A percentile compares a stretch with the other conserved stretches of the same genome.
phyloP scores from a whole-genome alignment of 768 basidiomycete genomes.

The Tubosaeta sp. region DNA sequence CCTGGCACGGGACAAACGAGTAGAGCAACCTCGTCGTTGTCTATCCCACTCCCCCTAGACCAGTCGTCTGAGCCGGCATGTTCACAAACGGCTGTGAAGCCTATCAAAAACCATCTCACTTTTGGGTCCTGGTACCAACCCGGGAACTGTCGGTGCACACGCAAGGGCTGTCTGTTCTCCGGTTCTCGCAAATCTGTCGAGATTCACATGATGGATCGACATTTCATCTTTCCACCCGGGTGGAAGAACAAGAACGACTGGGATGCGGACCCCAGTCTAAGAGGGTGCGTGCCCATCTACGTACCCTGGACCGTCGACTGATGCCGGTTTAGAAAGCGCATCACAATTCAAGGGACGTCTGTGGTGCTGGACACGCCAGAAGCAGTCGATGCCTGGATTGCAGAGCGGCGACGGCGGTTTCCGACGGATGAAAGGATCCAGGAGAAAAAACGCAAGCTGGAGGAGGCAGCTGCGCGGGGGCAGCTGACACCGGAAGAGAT shows the following conservation, averaged over 20 bases:
- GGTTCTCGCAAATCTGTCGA: conserved; percentile 72
- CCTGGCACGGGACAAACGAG: conserved; percentile 13
- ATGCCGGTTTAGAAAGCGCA: conserved; percentile 49
- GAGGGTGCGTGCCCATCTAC: conserved; percentile 49
- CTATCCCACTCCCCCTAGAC: background rate
- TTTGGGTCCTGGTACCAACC: conserved; percentile 54
- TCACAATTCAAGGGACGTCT: conserved; percentile 77
- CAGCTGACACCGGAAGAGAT: conserved; percentile 55
- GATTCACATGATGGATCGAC: conserved; percentile 86
- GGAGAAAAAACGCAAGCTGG: conserved; percentile 77
- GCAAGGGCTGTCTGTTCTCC: conserved; percentile 60
- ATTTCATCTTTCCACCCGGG: conserved; percentile 74
- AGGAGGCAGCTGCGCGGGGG: conserved; percentile 78
- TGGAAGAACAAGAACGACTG: conserved; percentile 66
- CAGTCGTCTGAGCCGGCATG: conserved; percentile 1
- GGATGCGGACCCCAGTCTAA: conserved; percentile 81
- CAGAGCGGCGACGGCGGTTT: conserved; percentile 83
- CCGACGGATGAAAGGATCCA: conserved; percentile 65
- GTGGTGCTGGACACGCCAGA: conserved; percentile 78
- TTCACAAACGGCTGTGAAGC: conserved; percentile 6
- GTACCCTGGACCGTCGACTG: background rate
- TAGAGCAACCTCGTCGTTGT: background rate
- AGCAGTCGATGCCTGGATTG: conserved; percentile 79
- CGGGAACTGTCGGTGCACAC: conserved; percentile 57
- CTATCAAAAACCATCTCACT: conserved; percentile 16